Base-by-base conservation (phyloP, 441 rosid species). In the Pelargonium myrrhifolium region DNA sequence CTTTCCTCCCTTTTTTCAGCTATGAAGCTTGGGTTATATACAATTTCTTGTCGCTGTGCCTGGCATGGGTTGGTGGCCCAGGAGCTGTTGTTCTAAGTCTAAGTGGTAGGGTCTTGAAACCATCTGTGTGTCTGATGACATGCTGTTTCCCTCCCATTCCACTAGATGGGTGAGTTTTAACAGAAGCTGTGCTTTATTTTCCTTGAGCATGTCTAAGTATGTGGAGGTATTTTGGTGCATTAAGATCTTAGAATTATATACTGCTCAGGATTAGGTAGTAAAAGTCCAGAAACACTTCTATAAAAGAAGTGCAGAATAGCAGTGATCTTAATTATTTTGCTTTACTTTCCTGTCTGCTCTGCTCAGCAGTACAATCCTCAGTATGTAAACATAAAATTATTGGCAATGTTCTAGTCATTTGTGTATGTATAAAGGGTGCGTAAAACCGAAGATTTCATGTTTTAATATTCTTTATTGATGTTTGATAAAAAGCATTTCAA, bases 11-110 rank as follows among this genome's bases (percentile, higher is more conserved):
- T 6, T 51, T 51, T 84, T 80, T 69, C 92, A 92, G 98, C 15
- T 93, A 93, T 78, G 98, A 93, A 81, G 98, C 98, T 62, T 93
- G 98, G 98, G 98, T 93, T 78, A 93, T 93, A 59, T 93, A 93
- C 71, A 93, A 93, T 71, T 93, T 93, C 77, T 71, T 90, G 66
- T 87, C 97, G 3, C 68, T 93, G 66, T 93, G 97, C 80, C 85
- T 93, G 74, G 98, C 94, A 18, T 93, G 98, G 98, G 98, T 93
- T 79, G 97, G 98, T 68, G 98, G 98, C 22, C 97, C 98, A 67
- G 98, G 98, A 77, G 85, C 98, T 24, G 97, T 93, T 68, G 97
- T 93, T 72, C 73, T 93, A 65, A 93, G 98, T 77, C 84, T 93
- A 72, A 90, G 81, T 31, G 97, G 98, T 31, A 85, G 97, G 62